phyloP scores from a whole-genome alignment of 2,329 filamentous ascomycete genomes.

The Fusarium paranaense region DNA sequence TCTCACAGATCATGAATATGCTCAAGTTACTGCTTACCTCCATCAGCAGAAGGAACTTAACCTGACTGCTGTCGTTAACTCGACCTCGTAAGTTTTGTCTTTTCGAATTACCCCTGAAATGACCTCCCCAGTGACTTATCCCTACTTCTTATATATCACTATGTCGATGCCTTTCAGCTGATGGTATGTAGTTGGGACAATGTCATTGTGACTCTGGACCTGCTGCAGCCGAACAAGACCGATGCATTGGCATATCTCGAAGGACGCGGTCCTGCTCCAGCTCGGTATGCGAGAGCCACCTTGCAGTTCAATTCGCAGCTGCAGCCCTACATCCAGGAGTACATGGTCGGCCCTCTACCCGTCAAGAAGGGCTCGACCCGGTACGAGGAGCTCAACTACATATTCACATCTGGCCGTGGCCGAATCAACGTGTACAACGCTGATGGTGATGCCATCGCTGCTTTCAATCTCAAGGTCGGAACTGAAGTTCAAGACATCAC shows the following conservation, averaged over 20 bases:
- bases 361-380: conserved; percentile 48
- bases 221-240: conserved; percentile 62
- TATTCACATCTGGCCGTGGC: conserved; percentile 49
- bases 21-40: conserved; percentile 24
- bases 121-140: background rate
- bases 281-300: conserved; percentile 56
- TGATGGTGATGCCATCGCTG: conserved; percentile 21
- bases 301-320: conserved; percentile 41
- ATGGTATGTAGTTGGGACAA: conserved; percentile 21
- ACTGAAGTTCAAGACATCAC: conserved; percentile 17
- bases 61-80: conserved; percentile 27
- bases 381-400: conserved; percentile 55
- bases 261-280: conserved; percentile 48
- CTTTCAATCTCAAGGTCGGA: conserved; percentile 21
- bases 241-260: conserved; percentile 60
- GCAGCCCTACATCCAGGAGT: conserved; percentile 52
- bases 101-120: background rate
- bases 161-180: background rate
- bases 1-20: conserved; percentile 27
- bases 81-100: conserved; percentile 23
- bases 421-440: conserved; percentile 40
- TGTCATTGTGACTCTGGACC: conserved; percentile 46
- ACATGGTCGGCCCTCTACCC: conserved; percentile 55
- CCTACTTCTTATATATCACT: background rate
- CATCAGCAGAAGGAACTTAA: conserved; percentile 26